Conservation (phyloP, 257 asterid genomes). For the Mitragyna speciosa region DNA sequence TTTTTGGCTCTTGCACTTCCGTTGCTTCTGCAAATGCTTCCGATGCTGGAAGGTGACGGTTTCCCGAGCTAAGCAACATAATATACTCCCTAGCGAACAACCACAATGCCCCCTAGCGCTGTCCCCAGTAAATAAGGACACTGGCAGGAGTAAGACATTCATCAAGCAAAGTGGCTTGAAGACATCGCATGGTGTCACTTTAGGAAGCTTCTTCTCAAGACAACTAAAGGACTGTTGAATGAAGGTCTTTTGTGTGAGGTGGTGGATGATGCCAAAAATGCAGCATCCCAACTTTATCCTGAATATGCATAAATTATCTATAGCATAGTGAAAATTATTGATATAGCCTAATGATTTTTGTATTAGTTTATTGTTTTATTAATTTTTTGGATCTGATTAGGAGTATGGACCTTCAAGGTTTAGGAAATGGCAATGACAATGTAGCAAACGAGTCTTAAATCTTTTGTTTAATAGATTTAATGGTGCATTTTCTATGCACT, state of each 20-base stretch:
- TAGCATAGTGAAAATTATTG: background rate
- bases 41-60: conserved; percentile 62
- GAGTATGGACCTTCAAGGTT: background rate
- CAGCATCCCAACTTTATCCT: background rate
- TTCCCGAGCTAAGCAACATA: conserved; percentile 16
- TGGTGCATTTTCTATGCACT: no score
- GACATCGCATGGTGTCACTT: no score
- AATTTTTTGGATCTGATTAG: background rate
- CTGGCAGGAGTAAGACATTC: background rate
- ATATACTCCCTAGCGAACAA: background rate
- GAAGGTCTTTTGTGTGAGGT: background rate
- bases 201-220: background rate
- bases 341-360: background rate
- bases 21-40: conserved; percentile 48
- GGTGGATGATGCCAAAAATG: background rate
- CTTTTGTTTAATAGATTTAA: no score
- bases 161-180: background rate
- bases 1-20: conserved; percentile 1
- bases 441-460: no score
- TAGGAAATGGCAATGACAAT: background rate
- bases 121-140: background rate
- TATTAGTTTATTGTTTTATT: background rate
- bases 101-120: background rate
- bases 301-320: background rate
- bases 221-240: background rate